Percentiles rank a stretch among this genome's conserved stretches.
phyloP scores from a whole-genome alignment of 2,329 filamentous ascomycete species.

The Hymenoscyphus fructigenus region DNA sequence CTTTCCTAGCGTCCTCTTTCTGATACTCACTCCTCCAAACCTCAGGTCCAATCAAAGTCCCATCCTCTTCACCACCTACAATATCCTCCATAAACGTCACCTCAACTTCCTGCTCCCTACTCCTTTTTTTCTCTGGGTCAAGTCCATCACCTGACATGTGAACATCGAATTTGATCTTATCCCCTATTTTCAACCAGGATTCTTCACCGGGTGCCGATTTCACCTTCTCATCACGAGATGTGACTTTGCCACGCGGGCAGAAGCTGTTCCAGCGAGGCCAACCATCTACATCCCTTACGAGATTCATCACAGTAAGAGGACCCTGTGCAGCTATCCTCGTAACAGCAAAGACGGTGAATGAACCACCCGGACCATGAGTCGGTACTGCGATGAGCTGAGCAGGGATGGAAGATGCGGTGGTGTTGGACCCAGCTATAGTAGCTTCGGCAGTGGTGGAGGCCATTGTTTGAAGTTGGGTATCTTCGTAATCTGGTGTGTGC shows the following conservation, averaged over 20 bases:
- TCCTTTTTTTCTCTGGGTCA: slow-evolving; percentile 15
- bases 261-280: slow-evolving; percentile 48
- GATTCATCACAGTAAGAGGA: slow-evolving; percentile 19
- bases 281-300: slow-evolving; percentile 25
- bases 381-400: slow-evolving; percentile 23
- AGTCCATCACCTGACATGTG: slow-evolving; percentile 28
- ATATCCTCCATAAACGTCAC: slow-evolving; percentile 20
- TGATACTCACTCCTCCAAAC: slow-evolving; percentile 3
- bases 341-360: slow-evolving; percentile 25
- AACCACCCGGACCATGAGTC: slow-evolving; percentile 24
- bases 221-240: slow-evolving; percentile 34
- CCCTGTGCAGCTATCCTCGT: slow-evolving; percentile 19
- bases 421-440: neutral
- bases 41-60: neutral
- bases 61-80: neutral
- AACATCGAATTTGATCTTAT: slow-evolving; percentile 20
- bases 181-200: slow-evolving; percentile 25
- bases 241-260: slow-evolving; percentile 62
- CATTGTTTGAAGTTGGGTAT: neutral
- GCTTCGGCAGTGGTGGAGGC: neutral
- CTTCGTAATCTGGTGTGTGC: neutral
- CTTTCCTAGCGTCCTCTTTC: neutral
- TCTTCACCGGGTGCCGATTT: slow-evolving; percentile 9
- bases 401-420: slow-evolving; percentile 18
- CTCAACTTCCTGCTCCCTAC: slow-evolving; percentile 18